Conservation (phyloP, 345 rosid genomes). For the Noccaea caerulescens region DNA sequence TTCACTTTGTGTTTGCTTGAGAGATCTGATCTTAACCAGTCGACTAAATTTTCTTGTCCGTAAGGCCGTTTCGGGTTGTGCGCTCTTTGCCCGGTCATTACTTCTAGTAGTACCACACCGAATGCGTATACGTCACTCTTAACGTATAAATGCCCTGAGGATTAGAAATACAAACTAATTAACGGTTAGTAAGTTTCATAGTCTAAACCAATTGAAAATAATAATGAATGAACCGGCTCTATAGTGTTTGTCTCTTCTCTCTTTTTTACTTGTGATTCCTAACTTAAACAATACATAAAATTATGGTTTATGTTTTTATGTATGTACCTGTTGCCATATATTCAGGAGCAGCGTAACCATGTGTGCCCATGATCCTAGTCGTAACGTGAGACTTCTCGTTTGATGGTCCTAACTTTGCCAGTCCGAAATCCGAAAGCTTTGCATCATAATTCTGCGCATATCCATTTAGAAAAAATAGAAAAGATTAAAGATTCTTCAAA, state of each 20-base stretch:
- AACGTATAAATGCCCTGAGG: conserved; percentile 73
- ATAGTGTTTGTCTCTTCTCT: no score
- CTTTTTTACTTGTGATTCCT: no score
- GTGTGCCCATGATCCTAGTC: conserved; percentile 62
- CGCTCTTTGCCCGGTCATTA: conserved; percentile 66
- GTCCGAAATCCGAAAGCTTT: conserved; percentile 68
- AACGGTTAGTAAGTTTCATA: neutral
- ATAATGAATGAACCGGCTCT: no score
- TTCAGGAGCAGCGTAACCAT: conserved; percentile 69
- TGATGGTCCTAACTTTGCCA: conserved; percentile 72
- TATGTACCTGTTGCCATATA: conserved; percentile 64
- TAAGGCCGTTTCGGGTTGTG: conserved; percentile 56
- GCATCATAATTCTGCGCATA: conserved; percentile 56
- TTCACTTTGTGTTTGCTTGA: conserved; percentile 47
- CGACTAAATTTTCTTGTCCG: conserved; percentile 54
- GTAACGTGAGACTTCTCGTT: conserved; percentile 74
- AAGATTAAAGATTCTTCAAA: neutral
- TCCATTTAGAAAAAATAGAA: neutral
- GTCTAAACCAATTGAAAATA: no score
- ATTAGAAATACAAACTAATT: neutral
- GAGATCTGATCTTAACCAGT: conserved; percentile 61
- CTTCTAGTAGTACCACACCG: conserved; percentile 73
- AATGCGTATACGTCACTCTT: conserved; percentile 83
- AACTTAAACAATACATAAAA: no score
- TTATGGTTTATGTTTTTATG: neutral